Base-by-base conservation (phyloP, 2,329 filamentous ascomycete genomes). In the Penicillium polonicum region DNA sequence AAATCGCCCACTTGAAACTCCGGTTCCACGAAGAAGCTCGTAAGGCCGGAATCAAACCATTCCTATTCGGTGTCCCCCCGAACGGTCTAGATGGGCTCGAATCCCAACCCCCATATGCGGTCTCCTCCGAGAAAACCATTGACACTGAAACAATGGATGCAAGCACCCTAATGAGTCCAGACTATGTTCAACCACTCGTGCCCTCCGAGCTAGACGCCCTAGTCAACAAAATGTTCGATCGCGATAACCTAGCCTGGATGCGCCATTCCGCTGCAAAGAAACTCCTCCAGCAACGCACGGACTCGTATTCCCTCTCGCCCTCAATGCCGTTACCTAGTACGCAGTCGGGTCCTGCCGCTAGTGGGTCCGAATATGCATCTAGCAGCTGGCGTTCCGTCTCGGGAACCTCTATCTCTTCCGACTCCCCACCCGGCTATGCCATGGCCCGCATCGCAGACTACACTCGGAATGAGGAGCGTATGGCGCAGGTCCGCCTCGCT, bases 131-230 rank as follows among this genome's bases (percentile, higher is more conserved):
- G 13, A 80, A 84, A 25, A 85, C 83, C 1, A 83, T 84, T 23
- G 91, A 97, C 67, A 78, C 86, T 59, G 91, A 96, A 39, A 86
- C 83, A 43, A 95, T 97, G 88, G 93, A 97, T 72, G 93, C 92
- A 19, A 96, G 91, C 68, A 80, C 96, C 0, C 82, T 97, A 19
- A 97, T 97, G 93, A 92, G 88, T 55, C 88, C 92, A 1, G 90
- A 94, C 67, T 97, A 97, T 70, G 80, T 94, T 15, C 88, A 91
- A 60, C 93, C 93, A 1, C 80, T 97, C 5, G 76, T 90, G 3
- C 76, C 84, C 0, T 94, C 91, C 9, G 92, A 97, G 57, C 83
- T 97, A 2, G 68, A 74, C 5, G 74, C 78, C 9, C 79, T 97
- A 1, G 83, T 96, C n/a, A 79, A 85, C 9, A 84, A 85, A 19